Evolutionary conservation across 805 yeast genomes (phyloP).

Genomic region (Metahyphopichia silvanorum): DNA sequence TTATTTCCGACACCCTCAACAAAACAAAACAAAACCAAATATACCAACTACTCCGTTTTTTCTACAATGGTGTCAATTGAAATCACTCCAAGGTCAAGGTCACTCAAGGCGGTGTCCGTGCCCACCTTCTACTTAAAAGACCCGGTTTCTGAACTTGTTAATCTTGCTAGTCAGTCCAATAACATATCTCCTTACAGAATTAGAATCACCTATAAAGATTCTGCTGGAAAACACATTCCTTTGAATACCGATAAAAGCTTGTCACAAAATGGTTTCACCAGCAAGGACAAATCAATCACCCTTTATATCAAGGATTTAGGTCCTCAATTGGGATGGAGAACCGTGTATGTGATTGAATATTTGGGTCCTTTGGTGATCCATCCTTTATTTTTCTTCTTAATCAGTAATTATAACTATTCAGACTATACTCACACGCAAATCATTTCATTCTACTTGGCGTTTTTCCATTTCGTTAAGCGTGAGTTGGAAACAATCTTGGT

Average conservation of each 20-base stretch:
- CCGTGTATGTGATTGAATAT: constrained; percentile 87
- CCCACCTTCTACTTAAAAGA: constrained; percentile 22
- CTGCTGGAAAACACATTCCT: constrained; percentile 36
- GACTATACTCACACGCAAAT: constrained; percentile 51
- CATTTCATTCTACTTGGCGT: constrained; percentile 50
- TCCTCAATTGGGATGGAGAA: constrained; percentile 87
- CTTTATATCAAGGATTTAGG: constrained; percentile 85
- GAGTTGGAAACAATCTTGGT: constrained; percentile 83
- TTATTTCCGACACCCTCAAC: no score
- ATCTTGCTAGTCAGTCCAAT: constrained; percentile 42
- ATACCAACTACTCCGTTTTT: background rate
- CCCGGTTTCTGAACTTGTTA: constrained; percentile 42
- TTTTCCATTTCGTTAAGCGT: constrained; percentile 81
- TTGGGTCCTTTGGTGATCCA: constrained; percentile 86
- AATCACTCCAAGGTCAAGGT: constrained; percentile 60
- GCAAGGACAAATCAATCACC: constrained; percentile 26
- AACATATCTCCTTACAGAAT: constrained; percentile 28
- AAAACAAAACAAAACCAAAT: no score
- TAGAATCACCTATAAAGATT: constrained; percentile 22
- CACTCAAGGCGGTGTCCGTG: constrained; percentile 47
- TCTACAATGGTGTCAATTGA: constrained; percentile 41
- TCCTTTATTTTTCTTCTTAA: constrained; percentile 56
- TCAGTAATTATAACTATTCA: constrained; percentile 25
- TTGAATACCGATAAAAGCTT: constrained; percentile 45
- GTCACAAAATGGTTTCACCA: constrained; percentile 42